Conservation (phyloP, 306 rosid genomes). For the Quercus agrifolia region DNA sequence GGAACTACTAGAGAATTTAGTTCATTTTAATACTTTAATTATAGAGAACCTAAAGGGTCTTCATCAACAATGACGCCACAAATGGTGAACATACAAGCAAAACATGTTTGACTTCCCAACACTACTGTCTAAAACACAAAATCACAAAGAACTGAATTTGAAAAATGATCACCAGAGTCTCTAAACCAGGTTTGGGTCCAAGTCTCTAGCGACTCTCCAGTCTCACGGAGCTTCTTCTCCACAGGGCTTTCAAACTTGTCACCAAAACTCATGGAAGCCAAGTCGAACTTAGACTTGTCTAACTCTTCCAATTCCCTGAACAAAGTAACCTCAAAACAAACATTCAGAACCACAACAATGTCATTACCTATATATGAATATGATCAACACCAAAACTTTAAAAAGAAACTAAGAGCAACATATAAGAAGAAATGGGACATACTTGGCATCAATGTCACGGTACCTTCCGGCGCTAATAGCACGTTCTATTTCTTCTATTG, state of each 20-base stretch:
- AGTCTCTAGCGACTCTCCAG: constrained; percentile 66
- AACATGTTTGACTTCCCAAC: neutral
- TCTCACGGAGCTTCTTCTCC: constrained; percentile 65
- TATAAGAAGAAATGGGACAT: neutral
- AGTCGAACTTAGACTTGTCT: constrained; percentile 43
- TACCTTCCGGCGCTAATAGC: constrained; percentile 82
- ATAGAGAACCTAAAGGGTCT: no score
- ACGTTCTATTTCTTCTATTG: constrained; percentile 65
- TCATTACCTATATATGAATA: neutral
- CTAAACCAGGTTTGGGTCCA: constrained; percentile 49
- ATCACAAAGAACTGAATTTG: no score
- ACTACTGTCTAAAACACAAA: neutral
- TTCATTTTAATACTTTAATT: no score
- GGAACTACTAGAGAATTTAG: no score
- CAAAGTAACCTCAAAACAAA: neutral
- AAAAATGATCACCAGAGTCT: constrained; percentile 35
- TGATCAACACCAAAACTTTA: neutral
- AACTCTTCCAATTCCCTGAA: constrained; percentile 50
- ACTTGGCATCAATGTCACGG: constrained; percentile 62
- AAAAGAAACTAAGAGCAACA: neutral
- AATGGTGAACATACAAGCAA: neutral
- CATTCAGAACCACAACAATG: neutral
- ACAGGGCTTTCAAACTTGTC: constrained; percentile 53
- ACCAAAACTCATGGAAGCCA: constrained; percentile 44
- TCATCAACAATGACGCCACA: no score